A percentile compares a stretch with the other conserved stretches of the same genome.
Evolutionary conservation across 1,284 basidiomycete species (phyloP).

Genomic region (Cutaneotrichosporon curvatum): DNA sequence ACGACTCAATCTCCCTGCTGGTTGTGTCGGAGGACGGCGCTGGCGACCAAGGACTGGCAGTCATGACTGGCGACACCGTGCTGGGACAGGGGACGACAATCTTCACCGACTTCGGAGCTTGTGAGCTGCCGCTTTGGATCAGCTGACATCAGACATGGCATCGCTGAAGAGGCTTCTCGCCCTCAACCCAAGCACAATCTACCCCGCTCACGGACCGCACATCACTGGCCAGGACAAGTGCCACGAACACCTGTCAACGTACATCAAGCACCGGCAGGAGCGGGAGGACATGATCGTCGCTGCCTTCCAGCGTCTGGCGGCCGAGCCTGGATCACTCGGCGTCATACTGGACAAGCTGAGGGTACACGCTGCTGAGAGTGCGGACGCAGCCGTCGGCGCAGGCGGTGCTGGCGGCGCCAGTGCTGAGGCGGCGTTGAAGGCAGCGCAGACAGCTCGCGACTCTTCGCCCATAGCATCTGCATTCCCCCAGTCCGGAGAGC

Average conservation of each 20-base stretch:
- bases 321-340: slow-evolving; percentile 11
- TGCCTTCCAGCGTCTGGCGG: slow-evolving; percentile 15
- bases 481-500: slow-evolving; percentile 2
- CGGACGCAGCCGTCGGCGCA: slow-evolving; percentile 1
- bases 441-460: slow-evolving; percentile 1
- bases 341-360: slow-evolving; percentile 13
- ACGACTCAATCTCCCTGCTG: slow-evolving; percentile 71
- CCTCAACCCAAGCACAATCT: slow-evolving; percentile 50
- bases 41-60: slow-evolving; percentile 11
- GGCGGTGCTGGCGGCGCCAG: slow-evolving; percentile 5
- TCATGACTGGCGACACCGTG: slow-evolving; percentile 86
- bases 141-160: slow-evolving; percentile 30
- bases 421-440: slow-evolving; percentile 2
- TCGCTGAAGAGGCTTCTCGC: slow-evolving; percentile 38
- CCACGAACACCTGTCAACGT: slow-evolving; percentile 54
- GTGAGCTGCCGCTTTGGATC: slow-evolving; percentile 49
- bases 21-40: slow-evolving; percentile 51
- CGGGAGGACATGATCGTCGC: slow-evolving; percentile 66
- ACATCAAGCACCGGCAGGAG: slow-evolving; percentile 73
- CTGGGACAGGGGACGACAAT: slow-evolving; percentile 85
- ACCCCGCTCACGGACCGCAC: slow-evolving; percentile 77
- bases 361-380: slow-evolving; percentile 4
- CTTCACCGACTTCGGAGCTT: slow-evolving; percentile 74
- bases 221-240: slow-evolving; percentile 50
- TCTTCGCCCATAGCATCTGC: slow-evolving; percentile 1